These are phyloP conservation scores for Cryptococcus sp. DNA, from an alignment of 1,284 basidiomycete species.

Conservation along the genomic window DNA sequence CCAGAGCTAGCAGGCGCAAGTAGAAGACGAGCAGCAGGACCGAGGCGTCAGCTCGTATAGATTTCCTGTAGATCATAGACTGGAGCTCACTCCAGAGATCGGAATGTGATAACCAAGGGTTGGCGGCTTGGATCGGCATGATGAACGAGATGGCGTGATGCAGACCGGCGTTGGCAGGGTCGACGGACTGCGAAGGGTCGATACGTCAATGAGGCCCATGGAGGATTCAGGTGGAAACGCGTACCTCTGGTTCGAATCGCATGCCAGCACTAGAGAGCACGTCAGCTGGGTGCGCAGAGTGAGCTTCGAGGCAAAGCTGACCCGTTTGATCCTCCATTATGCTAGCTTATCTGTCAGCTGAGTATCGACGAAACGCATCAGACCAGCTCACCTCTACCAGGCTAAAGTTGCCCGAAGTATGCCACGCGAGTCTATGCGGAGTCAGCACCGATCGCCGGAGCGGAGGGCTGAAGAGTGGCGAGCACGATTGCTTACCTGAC, in stretches of 20 bases:
- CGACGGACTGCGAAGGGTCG: constrained; percentile 31
- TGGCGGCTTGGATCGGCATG: constrained; percentile 57
- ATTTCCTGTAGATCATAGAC: not conserved
- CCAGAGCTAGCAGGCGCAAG: constrained; percentile 37
- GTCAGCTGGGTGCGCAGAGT: constrained; percentile 9
- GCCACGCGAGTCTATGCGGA: constrained; percentile 58
- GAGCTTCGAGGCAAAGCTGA: constrained; percentile 15
- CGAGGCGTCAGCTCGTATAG: not conserved
- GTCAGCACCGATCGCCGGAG: not conserved
- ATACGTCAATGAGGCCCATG: not conserved
- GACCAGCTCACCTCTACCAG: constrained; percentile 37
- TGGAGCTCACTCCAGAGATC: constrained; percentile 54
- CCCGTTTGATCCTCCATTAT: constrained; percentile 60
- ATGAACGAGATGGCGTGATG: constrained; percentile 58
- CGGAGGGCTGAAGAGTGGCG: not conserved
- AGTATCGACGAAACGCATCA: not conserved
- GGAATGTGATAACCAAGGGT: constrained; percentile 59
- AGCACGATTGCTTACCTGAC: constrained; percentile 37
- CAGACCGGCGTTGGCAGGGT: constrained; percentile 56
- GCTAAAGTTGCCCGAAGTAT: constrained; percentile 56
- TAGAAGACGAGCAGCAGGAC: not conserved
- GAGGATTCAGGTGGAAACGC: not conserved
- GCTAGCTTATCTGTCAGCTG: constrained; percentile 31
- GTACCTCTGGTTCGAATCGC: constrained; percentile 56
- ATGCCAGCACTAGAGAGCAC: constrained; percentile 46